These are phyloP conservation scores for Helotiales sp. DNA, from an alignment of 2,329 filamentous ascomycete species.

Conservation along the genomic window DNA sequence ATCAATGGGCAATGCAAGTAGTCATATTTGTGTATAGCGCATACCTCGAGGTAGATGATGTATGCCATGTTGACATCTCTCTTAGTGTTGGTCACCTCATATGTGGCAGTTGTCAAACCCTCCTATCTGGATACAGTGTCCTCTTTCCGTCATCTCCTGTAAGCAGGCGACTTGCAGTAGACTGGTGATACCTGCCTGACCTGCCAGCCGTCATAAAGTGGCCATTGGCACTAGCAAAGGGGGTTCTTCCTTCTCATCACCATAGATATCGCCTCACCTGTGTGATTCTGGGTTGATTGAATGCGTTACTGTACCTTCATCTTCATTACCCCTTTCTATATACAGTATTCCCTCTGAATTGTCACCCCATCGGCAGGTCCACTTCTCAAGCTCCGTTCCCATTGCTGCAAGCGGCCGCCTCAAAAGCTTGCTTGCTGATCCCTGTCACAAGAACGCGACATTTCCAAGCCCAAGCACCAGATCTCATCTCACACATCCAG, in stretches of 20 bases:
- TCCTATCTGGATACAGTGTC: not conserved
- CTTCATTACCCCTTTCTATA: not conserved
- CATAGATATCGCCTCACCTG: not conserved
- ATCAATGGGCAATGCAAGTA: not conserved
- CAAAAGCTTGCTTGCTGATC: not conserved
- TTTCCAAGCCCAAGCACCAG: constrained; percentile 2
- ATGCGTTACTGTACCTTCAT: not conserved
- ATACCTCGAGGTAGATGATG: not conserved
- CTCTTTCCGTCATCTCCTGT: constrained; percentile 8
- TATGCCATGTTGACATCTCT: too few relatives aligned
- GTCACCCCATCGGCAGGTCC: too few relatives aligned
- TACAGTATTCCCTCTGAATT: not conserved
- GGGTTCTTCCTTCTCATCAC: not conserved
- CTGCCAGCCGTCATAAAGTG: not conserved
- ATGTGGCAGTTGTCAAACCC: not conserved
- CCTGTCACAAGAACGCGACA: constrained; percentile 12
- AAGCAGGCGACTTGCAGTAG: constrained; percentile 5
- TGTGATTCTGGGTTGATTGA: too few relatives aligned
- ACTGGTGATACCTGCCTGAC: not conserved
- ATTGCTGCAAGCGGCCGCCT: not conserved
- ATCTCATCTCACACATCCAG: too few relatives aligned
- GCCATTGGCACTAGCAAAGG: not conserved
- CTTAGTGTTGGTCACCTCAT: too few relatives aligned
- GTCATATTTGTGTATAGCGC: not conserved
- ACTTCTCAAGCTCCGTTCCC: not conserved